Conservation (phyloP, 805 yeast species). For the Diddensiella santjacobensis region DNA sequence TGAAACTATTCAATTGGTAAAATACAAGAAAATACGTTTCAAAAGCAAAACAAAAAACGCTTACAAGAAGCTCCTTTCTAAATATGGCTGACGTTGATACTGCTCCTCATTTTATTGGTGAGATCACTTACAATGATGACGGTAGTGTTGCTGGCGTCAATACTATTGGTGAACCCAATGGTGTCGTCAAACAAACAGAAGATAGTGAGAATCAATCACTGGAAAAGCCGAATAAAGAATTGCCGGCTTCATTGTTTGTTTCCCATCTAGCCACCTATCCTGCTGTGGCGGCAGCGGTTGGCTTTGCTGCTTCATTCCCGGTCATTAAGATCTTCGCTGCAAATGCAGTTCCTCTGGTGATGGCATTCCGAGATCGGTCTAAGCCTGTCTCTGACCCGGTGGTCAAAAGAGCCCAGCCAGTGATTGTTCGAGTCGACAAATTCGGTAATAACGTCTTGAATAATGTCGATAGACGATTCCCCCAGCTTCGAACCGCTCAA, state of each 20-base stretch:
- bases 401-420: constrained; percentile 41
- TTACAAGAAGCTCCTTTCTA: not conserved
- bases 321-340: constrained; percentile 54
- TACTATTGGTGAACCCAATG: not conserved
- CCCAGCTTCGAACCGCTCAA: constrained; percentile 53
- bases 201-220: not conserved
- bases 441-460: constrained; percentile 53
- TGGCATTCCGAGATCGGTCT: constrained; percentile 36
- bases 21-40: too few species aligned
- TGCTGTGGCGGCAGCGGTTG: constrained; percentile 56
- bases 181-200: not conserved
- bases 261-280: constrained; percentile 51
- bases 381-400: constrained; percentile 33
- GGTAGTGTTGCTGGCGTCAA: not conserved
- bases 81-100: not conserved
- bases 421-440: constrained; percentile 47
- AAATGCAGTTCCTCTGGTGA: constrained; percentile 56
- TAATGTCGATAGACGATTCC: constrained; percentile 55
- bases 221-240: not conserved
- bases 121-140: not conserved
- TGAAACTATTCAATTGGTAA: too few species aligned
- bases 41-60: too few species aligned
- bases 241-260: constrained; percentile 38
- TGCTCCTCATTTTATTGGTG: not conserved
- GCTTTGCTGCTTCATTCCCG: constrained; percentile 56